Percentiles rank a stretch among this genome's conserved stretches.
phyloP scores from a whole-genome alignment of 192 early-diverging fungal species.

The Rhizophagus prolifer region DNA sequence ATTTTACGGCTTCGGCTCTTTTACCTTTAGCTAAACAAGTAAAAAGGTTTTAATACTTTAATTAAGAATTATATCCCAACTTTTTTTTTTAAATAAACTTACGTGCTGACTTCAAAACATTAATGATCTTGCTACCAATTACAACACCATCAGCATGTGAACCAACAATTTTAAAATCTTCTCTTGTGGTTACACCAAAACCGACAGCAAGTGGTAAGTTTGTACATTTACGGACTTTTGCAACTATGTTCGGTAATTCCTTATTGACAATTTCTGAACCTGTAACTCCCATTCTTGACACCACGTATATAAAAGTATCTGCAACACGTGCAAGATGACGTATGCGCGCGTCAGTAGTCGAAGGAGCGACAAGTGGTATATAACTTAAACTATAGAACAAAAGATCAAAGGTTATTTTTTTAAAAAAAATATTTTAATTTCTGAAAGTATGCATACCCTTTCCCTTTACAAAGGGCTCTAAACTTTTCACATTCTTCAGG shows the following conservation, averaged over 20 bases:
- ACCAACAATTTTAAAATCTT: slow-evolving; percentile 87
- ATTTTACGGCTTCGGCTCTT: slow-evolving; percentile 45
- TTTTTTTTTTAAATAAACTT: slow-evolving; percentile 22
- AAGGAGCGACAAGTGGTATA: slow-evolving; percentile 90
- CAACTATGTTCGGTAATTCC: slow-evolving; percentile 49
- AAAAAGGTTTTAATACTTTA: background rate
- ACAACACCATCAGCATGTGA: slow-evolving; percentile 92
- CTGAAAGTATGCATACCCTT: slow-evolving; percentile 46
- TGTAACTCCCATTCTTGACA: slow-evolving; percentile 92
- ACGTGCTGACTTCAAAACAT: slow-evolving; percentile 65
- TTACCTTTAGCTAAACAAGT: slow-evolving; percentile 19
- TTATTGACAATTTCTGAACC: slow-evolving; percentile 74
- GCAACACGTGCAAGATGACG: slow-evolving; percentile 74
- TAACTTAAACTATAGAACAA: slow-evolving; percentile 61
- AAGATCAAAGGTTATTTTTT: no score
- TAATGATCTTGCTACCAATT: slow-evolving; percentile 91
- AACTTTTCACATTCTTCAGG: slow-evolving; percentile 94
- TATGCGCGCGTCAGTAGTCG: slow-evolving; percentile 85
- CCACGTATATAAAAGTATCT: slow-evolving; percentile 95
- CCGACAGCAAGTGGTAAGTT: slow-evolving; percentile 89
- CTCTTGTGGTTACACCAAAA: slow-evolving; percentile 89
- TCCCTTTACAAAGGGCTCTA: slow-evolving; percentile 68
- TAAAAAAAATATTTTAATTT: no score
- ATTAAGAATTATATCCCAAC: background rate
- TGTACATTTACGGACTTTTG: slow-evolving; percentile 71